Evolutionary conservation across 1,284 basidiomycete species (phyloP).

Genomic region (Papiliotrema nemorosa): DNA sequence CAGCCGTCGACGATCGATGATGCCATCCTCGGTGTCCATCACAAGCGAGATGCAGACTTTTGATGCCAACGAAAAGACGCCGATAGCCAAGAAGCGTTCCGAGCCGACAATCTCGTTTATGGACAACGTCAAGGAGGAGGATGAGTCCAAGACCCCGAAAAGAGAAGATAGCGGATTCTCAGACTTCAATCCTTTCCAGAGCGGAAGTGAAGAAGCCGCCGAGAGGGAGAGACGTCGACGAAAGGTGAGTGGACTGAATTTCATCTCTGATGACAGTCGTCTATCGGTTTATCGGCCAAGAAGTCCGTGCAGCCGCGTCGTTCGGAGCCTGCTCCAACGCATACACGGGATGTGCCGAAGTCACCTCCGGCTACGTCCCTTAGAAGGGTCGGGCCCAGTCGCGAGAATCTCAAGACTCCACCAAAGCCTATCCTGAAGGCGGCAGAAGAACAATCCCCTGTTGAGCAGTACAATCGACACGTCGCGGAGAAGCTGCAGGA

Average conservation of each 20-base stretch:
- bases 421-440: constrained; percentile 28
- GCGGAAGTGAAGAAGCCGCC: constrained; percentile 50
- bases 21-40: constrained; percentile 8
- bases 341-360: no score
- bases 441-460: constrained; percentile 10
- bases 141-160: constrained; percentile 48
- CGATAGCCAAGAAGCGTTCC: constrained; percentile 10
- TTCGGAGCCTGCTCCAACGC: constrained; percentile 24
- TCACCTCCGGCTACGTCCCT: constrained; percentile 22
- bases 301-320: constrained; percentile 23
- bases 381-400: constrained; percentile 31
- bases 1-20: constrained; percentile 7
- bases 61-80: neutral
- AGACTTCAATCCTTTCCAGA: constrained; percentile 56
- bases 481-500: constrained; percentile 30
- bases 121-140: constrained; percentile 58
- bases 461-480: constrained; percentile 31
- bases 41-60: constrained; percentile 4
- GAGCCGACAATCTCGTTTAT: constrained; percentile 12
- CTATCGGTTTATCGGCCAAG: constrained; percentile 16
- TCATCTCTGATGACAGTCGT: constrained; percentile 21
- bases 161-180: constrained; percentile 50
- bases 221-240: constrained; percentile 41
- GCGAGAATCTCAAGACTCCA: constrained; percentile 33
- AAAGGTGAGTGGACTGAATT: constrained; percentile 28